These are phyloP conservation scores for Juglanconis oblonga DNA, from an alignment of 2,329 filamentous ascomycete species.

Conservation along the genomic window DNA sequence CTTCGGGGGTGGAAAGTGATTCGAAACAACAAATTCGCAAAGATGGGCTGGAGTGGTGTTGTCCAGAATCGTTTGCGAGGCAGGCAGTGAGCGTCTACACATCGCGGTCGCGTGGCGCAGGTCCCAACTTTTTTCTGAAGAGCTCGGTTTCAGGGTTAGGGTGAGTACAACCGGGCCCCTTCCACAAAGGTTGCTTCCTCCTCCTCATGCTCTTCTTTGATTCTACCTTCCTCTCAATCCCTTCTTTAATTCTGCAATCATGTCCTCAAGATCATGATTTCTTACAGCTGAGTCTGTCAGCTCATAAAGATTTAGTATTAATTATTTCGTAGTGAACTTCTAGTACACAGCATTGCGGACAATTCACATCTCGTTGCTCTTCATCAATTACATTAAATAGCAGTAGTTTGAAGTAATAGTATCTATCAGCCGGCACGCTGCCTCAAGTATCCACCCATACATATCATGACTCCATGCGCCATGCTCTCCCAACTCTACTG, in stretches of 20 bases:
- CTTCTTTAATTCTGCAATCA: too few relatives aligned
- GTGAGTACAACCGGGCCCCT: background rate
- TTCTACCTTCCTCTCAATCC: too few relatives aligned
- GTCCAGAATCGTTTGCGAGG: background rate
- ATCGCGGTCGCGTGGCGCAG: conserved; percentile 10
- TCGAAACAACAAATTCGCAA: background rate
- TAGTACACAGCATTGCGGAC: too few relatives aligned
- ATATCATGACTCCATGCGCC: background rate
- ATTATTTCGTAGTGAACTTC: too few relatives aligned
- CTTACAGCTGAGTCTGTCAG: too few relatives aligned
- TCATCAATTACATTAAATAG: background rate
- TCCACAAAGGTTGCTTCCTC: too few relatives aligned
- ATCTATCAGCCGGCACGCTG: background rate
- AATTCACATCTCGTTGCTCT: too few relatives aligned
- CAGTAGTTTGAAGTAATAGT: background rate
- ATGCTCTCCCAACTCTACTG: conserved; percentile 31
- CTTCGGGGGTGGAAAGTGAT: background rate
- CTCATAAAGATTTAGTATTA: too few relatives aligned
- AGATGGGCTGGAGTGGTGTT: background rate
- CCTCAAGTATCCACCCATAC: background rate
- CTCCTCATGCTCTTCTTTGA: too few relatives aligned
- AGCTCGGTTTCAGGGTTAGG: conserved; percentile 1
- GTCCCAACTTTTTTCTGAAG: conserved; percentile 5
- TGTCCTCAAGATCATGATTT: too few relatives aligned
- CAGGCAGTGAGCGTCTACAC: background rate